These are phyloP conservation scores for Ceriops decandra DNA, from an alignment of 345 rosid genomes.

Conservation along the genomic window DNA sequence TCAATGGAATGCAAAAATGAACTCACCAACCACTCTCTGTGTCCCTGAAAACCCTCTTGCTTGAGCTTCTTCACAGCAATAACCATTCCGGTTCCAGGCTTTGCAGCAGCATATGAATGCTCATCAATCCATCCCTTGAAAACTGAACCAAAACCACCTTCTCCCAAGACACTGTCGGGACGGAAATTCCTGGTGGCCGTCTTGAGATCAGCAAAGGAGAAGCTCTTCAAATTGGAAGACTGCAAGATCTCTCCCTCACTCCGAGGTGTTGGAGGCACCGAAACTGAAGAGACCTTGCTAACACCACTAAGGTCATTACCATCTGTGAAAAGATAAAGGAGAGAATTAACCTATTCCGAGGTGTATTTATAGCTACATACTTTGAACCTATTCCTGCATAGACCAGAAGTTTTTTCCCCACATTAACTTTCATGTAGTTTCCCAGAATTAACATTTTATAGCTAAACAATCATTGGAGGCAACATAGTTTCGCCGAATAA, in stretches of 20 bases:
- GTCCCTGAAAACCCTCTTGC: conserved; percentile 85
- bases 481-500: not conserved
- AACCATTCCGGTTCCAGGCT: conserved; percentile 78
- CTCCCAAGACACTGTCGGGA: conserved; percentile 93
- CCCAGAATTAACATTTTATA: too few species aligned
- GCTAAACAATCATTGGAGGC: not conserved
- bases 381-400: conserved; percentile 49
- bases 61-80: conserved; percentile 91
- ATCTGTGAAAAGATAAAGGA: conserved; percentile 1
- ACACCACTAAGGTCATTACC: conserved; percentile 37
- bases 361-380: conserved; percentile 9
- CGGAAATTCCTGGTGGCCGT: conserved; percentile 83
- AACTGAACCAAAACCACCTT: conserved; percentile 97
- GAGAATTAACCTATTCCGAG: too few species aligned
- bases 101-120: conserved; percentile 52
- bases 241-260: conserved; percentile 90
- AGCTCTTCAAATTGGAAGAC: conserved; percentile 63
- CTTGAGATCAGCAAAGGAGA: conserved; percentile 64
- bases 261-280: conserved; percentile 63
- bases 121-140: conserved; percentile 98
- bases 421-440: too few species aligned
- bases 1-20: conserved; percentile 14
- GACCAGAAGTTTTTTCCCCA: too few species aligned
- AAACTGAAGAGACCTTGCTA: conserved; percentile 50
- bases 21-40: conserved; percentile 95